phyloP scores from a whole-genome alignment of 106 monocot species.

The Allium cepa region DNA sequence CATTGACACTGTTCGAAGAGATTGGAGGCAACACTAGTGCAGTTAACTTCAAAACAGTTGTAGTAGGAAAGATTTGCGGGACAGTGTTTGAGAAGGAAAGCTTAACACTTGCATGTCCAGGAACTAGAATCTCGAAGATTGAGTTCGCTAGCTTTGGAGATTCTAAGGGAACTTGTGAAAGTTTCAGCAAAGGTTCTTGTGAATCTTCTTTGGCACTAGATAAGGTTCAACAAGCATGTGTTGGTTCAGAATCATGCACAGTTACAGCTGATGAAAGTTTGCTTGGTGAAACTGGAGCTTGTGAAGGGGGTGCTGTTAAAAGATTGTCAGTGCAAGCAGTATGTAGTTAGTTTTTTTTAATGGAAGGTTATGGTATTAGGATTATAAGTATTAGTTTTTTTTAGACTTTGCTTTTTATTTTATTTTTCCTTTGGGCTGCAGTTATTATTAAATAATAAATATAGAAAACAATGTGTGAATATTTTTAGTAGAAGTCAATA shows the following conservation, averaged over 20 bases:
- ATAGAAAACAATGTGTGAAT: no score
- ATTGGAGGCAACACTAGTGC: conserved; percentile 30
- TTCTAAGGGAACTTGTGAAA: conserved; percentile 15
- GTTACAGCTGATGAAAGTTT: conserved; percentile 1
- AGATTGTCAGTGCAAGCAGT: conserved; percentile 23
- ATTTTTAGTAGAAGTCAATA: no score
- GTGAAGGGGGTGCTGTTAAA: not conserved
- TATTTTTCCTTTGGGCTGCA: no score
- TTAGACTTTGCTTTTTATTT: no score
- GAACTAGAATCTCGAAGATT: conserved; percentile 16
- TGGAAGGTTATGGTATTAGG: no score
- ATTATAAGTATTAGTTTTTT: no score
- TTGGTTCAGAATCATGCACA: conserved; percentile 22
- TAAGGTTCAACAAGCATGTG: conserved; percentile 10
- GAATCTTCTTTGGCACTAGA: not conserved
- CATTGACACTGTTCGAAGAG: conserved; percentile 48
- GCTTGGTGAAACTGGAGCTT: conserved; percentile 1
- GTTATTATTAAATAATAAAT: no score
- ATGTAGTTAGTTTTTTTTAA: conserved; percentile 1
- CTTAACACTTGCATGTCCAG: conserved; percentile 21
- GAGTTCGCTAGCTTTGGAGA: conserved; percentile 35
- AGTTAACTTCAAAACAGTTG: conserved; percentile 30
- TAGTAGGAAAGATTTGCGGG: conserved; percentile 21
- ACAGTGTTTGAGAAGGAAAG: conserved; percentile 14
- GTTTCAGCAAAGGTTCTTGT: conserved; percentile 26